phyloP scores from a whole-genome alignment of 306 rosid genomes.

The Cucumis hystrix region DNA sequence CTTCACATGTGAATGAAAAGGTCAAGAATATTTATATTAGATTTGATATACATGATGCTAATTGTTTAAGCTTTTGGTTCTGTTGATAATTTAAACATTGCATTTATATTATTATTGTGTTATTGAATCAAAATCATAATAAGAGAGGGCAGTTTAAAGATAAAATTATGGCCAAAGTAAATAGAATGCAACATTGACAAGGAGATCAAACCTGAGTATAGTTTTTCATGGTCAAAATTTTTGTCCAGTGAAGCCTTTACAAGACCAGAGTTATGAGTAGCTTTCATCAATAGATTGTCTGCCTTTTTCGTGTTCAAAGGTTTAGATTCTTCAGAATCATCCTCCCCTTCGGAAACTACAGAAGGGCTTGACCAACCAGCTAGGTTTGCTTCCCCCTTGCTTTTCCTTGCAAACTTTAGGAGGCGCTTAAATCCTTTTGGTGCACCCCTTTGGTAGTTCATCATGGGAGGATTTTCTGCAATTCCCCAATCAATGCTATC shows the following conservation, averaged over 20 bases:
- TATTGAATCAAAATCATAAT: neutral
- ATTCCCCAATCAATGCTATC: slow-evolving; percentile 82
- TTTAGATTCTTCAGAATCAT: slow-evolving; percentile 61
- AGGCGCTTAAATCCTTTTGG: slow-evolving; percentile 95
- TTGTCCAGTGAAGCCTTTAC: slow-evolving; percentile 47
- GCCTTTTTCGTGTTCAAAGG: slow-evolving; percentile 33
- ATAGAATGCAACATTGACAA: slow-evolving; percentile 3
- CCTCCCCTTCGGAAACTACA: slow-evolving; percentile 96
- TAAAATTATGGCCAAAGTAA: neutral
- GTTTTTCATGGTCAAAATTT: slow-evolving; percentile 40
- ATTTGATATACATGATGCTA: neutral
- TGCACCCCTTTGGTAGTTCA: slow-evolving; percentile 74
- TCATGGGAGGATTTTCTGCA: slow-evolving; percentile 81
- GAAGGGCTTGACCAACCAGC: slow-evolving; percentile 90
- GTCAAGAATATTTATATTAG: neutral
- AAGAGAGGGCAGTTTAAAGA: neutral
- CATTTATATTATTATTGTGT: neutral
- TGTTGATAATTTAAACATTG: neutral
- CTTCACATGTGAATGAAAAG: neutral
- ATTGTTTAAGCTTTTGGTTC: neutral
- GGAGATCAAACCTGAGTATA: slow-evolving; percentile 24
- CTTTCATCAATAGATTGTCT: slow-evolving; percentile 64
- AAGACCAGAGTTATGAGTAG: slow-evolving; percentile 60
- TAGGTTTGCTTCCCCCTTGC: slow-evolving; percentile 64
- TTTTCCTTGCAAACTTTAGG: slow-evolving; percentile 84